Evolutionary conservation across 345 rosid species (phyloP), one percentile per base, ranked within the genome.

Genomic region (Salix koriyanagi): DNA sequence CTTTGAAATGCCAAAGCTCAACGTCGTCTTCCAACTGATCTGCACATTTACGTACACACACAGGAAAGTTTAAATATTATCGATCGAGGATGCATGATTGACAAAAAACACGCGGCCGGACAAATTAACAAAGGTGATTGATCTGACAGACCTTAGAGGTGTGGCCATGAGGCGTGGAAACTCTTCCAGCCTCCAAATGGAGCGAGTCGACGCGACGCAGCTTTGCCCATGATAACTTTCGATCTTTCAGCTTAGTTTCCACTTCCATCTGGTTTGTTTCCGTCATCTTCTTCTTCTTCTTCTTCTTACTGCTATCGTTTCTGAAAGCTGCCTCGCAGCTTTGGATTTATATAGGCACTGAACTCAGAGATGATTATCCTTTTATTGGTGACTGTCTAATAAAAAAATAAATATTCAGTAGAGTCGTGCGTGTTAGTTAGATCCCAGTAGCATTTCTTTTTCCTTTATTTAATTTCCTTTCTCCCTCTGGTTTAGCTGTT

Each of bases 1-100:
- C 92, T 86, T 48, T 92, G 97, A 79, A 91, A 90, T 23, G 93
- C 92, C 92, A 72, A 92, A 82, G 60, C 85, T 87, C 80, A 94
- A 19, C 1, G 92, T 91, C 73, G 65, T 84, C 54, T 34, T 28
- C 98, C 93, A 94, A 42, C 77, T 73, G 23, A 56, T 32, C 90
- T 90, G 60, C 70, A 11, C 15, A 32, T 36, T 39, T 25, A 52
- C 44, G 44, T 8, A 41, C 1, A 16, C 30, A 44, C 8, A 16
- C 18, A n/a, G 0, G 2, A 37, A 28, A 64, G 15, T 7, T 10
- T 4, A 62, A 34, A 41, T 64, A 64, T 10, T 12, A 23, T 19
- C 30, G 14, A 23, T 19, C 30, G 14, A 44, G 50, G 15, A 44
- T 44, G 50, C 5, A 44, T 44, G 50, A 44, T 13, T 44, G 16